phyloP scores from a whole-genome alignment of 371 early-diverging fungal species.

The Mortierella sp. region DNA sequence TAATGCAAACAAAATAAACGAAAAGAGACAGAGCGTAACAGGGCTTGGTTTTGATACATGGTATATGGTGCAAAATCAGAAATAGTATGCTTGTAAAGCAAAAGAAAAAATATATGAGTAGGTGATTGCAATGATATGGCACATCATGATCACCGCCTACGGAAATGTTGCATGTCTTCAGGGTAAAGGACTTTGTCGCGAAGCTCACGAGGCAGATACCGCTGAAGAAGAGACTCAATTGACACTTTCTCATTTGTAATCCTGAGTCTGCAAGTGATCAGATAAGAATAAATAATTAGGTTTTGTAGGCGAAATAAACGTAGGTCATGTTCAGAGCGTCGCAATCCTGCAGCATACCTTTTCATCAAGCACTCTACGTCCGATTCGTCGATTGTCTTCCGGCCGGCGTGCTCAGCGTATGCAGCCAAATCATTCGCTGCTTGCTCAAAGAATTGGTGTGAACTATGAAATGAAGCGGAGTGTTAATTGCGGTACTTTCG shows the following conservation, averaged over 20 bases:
- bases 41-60: slow-evolving; percentile 1
- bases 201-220: slow-evolving; percentile 48
- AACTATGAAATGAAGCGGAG: slow-evolving; percentile 12
- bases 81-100: background rate
- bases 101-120: background rate
- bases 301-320: background rate
- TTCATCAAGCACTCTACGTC: slow-evolving; percentile 54
- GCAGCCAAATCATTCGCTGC: slow-evolving; percentile 44
- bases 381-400: slow-evolving; percentile 49
- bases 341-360: slow-evolving; percentile 24
- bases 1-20: background rate
- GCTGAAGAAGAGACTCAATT: slow-evolving; percentile 47
- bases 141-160: slow-evolving; percentile 16
- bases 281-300: background rate
- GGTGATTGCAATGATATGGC: background rate
- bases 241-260: slow-evolving; percentile 44
- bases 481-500: too few species aligned
- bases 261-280: slow-evolving; percentile 23
- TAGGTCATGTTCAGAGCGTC: background rate
- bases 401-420: slow-evolving; percentile 53
- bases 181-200: slow-evolving; percentile 52
- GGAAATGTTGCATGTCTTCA: slow-evolving; percentile 31
- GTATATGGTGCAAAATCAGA: slow-evolving; percentile 9
- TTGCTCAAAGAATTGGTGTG: slow-evolving; percentile 54
- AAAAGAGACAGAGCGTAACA: background rate